phyloP scores from a whole-genome alignment of 352 stramenopile species.

The Phytopythium cucurbitacearum region DNA sequence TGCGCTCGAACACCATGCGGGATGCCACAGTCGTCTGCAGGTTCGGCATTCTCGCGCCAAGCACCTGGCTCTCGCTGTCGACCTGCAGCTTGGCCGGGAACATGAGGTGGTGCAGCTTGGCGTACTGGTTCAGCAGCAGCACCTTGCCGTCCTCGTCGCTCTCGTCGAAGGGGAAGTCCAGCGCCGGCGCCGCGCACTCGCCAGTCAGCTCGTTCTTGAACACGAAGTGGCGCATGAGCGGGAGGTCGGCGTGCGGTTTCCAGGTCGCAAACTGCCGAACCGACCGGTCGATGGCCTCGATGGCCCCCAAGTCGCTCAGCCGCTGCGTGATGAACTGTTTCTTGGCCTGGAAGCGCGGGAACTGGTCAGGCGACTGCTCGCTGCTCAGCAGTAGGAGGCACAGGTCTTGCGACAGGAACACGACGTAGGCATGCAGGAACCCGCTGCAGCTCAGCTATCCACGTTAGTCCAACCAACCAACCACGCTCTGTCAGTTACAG shows the following conservation, averaged over 20 bases:
- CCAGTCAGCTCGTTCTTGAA: slow-evolving; percentile 69
- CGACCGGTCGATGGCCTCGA: slow-evolving; percentile 35
- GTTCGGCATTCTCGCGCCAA: slow-evolving; percentile 39
- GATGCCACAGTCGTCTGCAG: slow-evolving; percentile 30
- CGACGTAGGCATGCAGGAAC: slow-evolving; percentile 70
- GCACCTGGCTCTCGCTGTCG: slow-evolving; percentile 29
- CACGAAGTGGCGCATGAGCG: slow-evolving; percentile 58
- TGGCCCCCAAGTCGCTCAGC: slow-evolving; percentile 30
- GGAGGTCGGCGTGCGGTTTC: slow-evolving; percentile 50
- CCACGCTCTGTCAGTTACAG: slow-evolving; percentile 1
- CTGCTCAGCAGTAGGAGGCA: slow-evolving; percentile 65
- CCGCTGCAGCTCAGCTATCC: slow-evolving; percentile 25
- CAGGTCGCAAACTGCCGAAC: slow-evolving; percentile 27
- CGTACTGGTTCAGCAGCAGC: slow-evolving; percentile 48
- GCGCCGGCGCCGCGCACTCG: slow-evolving; percentile 38
- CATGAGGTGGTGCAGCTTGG: slow-evolving; percentile 52
- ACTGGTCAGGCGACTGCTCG: slow-evolving; percentile 60
- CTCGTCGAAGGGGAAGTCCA: slow-evolving; percentile 43
- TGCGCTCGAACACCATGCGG: slow-evolving; percentile 50
- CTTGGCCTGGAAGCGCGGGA: slow-evolving; percentile 67
- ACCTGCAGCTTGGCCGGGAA: slow-evolving; percentile 10
- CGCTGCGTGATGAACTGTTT: slow-evolving; percentile 34
- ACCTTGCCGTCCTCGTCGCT: slow-evolving; percentile 24
- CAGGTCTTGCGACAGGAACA: slow-evolving; percentile 55
- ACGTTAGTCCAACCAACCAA: slow-evolving; percentile 1